phyloP scores from a whole-genome alignment of 2,329 filamentous ascomycete species.

The Ceratocystis huliohia region DNA sequence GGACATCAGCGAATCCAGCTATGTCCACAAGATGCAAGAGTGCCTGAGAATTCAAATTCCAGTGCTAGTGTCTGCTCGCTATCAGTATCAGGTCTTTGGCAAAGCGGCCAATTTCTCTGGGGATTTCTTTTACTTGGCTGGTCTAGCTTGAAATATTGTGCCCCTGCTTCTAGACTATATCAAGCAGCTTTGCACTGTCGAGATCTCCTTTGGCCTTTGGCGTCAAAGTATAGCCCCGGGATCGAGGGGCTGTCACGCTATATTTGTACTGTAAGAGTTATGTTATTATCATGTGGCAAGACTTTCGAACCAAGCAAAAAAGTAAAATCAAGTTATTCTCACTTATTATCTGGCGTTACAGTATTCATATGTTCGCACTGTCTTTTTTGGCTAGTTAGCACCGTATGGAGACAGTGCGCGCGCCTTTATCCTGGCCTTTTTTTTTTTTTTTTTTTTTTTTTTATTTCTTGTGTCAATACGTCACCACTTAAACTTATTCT shows the following conservation, averaged over 20 bases:
- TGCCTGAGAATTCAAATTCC: neutral
- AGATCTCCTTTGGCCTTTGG: no score
- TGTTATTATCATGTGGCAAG: neutral
- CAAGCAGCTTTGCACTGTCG: no score
- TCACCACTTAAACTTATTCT: constrained; percentile 5
- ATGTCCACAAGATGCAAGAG: neutral
- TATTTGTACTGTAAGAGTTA: neutral
- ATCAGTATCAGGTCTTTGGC: no score
- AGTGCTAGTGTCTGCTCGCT: neutral
- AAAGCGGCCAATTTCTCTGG: no score
- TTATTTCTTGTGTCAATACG: neutral
- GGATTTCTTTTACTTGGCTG: no score
- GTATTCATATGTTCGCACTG: neutral
- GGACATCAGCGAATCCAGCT: neutral
- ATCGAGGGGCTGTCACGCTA: neutral
- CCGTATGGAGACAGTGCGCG: neutral
- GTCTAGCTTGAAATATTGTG: no score
- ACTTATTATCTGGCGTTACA: neutral
- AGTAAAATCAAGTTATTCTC: no score
- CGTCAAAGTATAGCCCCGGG: no score
- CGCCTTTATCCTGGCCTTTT: neutral
- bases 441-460: neutral
- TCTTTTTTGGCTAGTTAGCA: neutral
- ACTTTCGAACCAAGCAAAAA: neutral
- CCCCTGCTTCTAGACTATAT: no score